Percentiles rank a stretch among this genome's conserved stretches.
Evolutionary conservation across 768 basidiomycete species (phyloP).

Genomic region (Kwoniella bestiolae): DNA sequence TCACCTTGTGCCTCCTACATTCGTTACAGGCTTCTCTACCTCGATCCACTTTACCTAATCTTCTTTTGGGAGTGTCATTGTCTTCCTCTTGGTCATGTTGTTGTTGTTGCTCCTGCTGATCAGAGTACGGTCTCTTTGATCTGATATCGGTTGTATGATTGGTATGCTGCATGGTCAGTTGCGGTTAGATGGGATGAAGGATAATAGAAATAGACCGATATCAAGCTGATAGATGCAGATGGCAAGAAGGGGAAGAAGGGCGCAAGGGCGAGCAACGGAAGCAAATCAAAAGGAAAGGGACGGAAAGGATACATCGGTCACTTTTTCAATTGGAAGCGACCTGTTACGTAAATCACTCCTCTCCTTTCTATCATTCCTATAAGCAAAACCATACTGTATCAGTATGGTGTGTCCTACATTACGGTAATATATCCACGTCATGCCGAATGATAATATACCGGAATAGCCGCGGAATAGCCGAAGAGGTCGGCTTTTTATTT

Average conservation of each 20-base stretch:
- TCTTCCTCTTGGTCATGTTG: not conserved
- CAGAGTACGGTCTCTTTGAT: not conserved
- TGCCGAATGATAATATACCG: too few species aligned
- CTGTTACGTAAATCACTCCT: not conserved
- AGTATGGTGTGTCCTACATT: not conserved
- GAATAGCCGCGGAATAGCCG: too few species aligned
- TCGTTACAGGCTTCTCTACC: constrained; percentile 35
- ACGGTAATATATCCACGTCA: not conserved
- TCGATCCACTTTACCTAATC: constrained; percentile 27
- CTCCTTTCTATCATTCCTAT: too few species aligned
- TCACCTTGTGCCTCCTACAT: constrained; percentile 41
- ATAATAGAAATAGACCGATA: not conserved
- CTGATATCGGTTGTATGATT: not conserved
- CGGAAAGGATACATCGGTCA: not conserved
- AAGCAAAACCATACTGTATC: too few species aligned
- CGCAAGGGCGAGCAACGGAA: not conserved
- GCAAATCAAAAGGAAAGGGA: not conserved
- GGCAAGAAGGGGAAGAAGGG: not conserved
- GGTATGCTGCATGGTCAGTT: constrained; percentile 8
- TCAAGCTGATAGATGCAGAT: not conserved
- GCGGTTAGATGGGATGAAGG: not conserved
- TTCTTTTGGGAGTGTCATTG: constrained; percentile 12
- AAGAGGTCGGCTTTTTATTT: too few species aligned
- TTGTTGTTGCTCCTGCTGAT: not conserved
- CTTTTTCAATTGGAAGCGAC: not conserved